Conservation (phyloP, 495 filamentous ascomycete species). For the Daldinia caldariorum region DNA sequence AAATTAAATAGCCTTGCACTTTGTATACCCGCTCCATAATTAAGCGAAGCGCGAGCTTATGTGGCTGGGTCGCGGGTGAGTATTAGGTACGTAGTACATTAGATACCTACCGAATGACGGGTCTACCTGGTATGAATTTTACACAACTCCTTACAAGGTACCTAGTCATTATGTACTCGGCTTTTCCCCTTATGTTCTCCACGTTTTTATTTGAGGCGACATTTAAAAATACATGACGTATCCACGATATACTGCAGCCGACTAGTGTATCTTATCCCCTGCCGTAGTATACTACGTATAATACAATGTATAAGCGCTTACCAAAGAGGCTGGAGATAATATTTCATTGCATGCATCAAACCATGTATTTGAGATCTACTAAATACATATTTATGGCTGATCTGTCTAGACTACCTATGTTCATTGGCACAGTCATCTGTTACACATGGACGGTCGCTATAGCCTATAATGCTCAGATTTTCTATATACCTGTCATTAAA, state of each 20-base stretch:
- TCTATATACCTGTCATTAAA: conserved; percentile 7
- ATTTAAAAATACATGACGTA: not conserved
- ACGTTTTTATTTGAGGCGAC: not conserved
- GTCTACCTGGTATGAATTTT: not conserved
- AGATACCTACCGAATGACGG: too few relatives aligned
- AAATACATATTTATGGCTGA: not conserved
- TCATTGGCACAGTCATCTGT: conserved; percentile 9
- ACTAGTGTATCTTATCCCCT: not conserved
- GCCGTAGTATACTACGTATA: not conserved
- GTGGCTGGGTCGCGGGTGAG: conserved; percentile 40
- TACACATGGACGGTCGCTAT: conserved; percentile 21
- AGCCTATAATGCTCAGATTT: conserved; percentile 13
- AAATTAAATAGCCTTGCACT: conserved; percentile 29
- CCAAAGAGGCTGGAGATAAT: not conserved
- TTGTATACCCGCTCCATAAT: conserved; percentile 31
- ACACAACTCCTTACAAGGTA: not conserved
- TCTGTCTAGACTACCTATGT: conserved; percentile 20
- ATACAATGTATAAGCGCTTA: not conserved
- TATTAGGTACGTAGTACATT: too few relatives aligned
- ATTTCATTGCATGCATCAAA: too few relatives aligned
- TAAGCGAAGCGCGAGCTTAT: conserved; percentile 14
- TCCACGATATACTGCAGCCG: not conserved
- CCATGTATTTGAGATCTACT: too few relatives aligned
- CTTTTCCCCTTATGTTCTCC: not conserved
- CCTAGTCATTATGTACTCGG: not conserved